phyloP scores from a whole-genome alignment of 1,139 yeast genomes.

The Geotrichum australiense region DNA sequence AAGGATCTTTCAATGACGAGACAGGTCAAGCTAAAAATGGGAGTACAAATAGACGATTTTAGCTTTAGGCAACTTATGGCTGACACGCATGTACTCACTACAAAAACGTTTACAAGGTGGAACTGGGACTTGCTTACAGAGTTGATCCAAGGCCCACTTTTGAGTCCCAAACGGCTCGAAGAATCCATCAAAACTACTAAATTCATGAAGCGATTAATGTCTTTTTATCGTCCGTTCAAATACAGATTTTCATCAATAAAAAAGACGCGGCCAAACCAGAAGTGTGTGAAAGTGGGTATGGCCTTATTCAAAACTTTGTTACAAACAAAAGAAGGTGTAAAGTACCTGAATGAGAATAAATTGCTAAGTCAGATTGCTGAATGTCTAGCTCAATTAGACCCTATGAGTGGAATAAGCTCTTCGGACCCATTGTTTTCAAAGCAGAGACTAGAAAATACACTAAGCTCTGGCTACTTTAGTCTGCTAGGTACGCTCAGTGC shows the following conservation, averaged over 20 bases:
- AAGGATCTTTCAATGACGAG: constrained; percentile 32
- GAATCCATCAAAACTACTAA: constrained; percentile 76
- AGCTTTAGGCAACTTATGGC: constrained; percentile 60
- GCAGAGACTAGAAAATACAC: constrained; percentile 52
- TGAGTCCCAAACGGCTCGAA: constrained; percentile 64
- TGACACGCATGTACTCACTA: constrained; percentile 64
- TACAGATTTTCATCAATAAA: constrained; percentile 66
- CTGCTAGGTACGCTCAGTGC: constrained; percentile 68
- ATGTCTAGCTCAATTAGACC: constrained; percentile 78
- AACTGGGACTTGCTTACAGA: constrained; percentile 69
- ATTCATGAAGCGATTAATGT: constrained; percentile 72
- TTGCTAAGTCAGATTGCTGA: constrained; percentile 82
- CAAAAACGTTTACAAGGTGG: constrained; percentile 82
- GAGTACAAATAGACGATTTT: constrained; percentile 57
- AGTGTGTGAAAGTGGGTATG: constrained; percentile 65
- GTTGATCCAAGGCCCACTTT: constrained; percentile 71
- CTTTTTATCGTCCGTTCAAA: constrained; percentile 89
- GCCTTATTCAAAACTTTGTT: constrained; percentile 63
- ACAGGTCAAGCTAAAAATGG: constrained; percentile 41
- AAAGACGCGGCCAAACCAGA: constrained; percentile 44
- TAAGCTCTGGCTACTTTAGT: constrained; percentile 69
- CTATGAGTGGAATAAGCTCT: constrained; percentile 66
- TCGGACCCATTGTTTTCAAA: constrained; percentile 67
- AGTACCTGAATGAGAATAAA: constrained; percentile 64
- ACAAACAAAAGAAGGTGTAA: constrained; percentile 56